Base-by-base conservation (phyloP, 352 stramenopile genomes). In the Globisporangium solare region DNA sequence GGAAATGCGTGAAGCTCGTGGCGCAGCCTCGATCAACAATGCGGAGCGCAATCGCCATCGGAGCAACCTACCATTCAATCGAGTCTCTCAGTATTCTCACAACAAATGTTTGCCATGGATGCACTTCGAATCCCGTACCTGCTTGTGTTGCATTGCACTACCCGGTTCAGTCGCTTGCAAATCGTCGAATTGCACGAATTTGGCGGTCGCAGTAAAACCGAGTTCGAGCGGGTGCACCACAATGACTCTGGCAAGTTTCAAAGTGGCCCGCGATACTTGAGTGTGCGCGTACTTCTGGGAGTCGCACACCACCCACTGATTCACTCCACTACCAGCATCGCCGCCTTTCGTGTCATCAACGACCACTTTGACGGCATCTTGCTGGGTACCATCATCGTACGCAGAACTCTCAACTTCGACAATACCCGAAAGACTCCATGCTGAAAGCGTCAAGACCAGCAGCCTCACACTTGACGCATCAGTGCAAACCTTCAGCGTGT, bases 401-500 rank as follows among this genome's bases (percentile, higher is more conserved):
- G 6, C 14, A 18, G 14, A n/a, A 11, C 40, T 42, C 24, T 53
- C 20, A 6, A 63, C 11, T 18, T 57, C 57, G 18, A 48, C 47
- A 7, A 27, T 53, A 6, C 57, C 57, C 2, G 46, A 5, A 10
- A 65, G 58, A 43, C 55, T 65, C 58, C 58, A 65, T 13, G 50
- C 53, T 14, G 58, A 32, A 6, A 65, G 13, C 6, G 42, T 49
- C 43, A 65, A 40, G 32, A 61, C 52, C 7, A 65, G 51, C 24
- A 55, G 17, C 27, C 10, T 24, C 17, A 37, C 8, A 4, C 22
- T 51, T 13, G 27, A 20, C 2, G 58, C 40, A 10, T 51, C 22
- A 6, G n/a, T 27, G 15, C 45, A 22, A 14, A 65, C 31, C 15
- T 55, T 37, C 52, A 56, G 7, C 11, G n/a, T 42, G 17, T 21